Evolutionary conservation across 169 alveolate genomes (phyloP), one percentile per base, ranked within the genome.

Genomic region (Eimeria falciformis): DNA sequence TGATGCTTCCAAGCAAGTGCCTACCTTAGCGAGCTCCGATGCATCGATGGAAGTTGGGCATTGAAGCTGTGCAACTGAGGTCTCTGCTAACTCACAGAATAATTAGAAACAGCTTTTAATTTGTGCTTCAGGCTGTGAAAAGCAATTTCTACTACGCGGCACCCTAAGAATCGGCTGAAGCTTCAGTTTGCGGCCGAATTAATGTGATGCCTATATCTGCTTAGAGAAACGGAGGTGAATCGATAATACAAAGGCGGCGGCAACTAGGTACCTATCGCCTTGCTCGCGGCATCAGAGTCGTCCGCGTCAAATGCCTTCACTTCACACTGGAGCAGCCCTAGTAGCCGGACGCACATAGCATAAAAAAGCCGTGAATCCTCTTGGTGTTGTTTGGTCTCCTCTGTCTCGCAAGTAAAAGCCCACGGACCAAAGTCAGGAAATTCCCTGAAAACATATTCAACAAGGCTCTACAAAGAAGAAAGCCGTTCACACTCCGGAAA

Each of bases 381-480:
- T 3, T 55, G 25, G 23, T 81, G 77, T 56, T 53, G 89, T 40
- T 18, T 81, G n/a, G 17, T 25, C 7, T 81, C 89, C 18, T 81
- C 89, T 17, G 89, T 2, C 6, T 37, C 21, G 23, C 58, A 7
- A 29, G 75, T 29, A 46, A 81, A 81, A 18, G 77, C 89, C 89
- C 89, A 81, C 9, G 89, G 89, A 56, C 89, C 77, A 73, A 81
- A 81, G 17, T 81, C 89, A 40, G 89, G 89, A 40, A 81, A 81
- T 6, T 81, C 89, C 75, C 89, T 81, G 55, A n/a, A 43, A 2
- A 23, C 65, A 79, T 23, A 0, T 27, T n/a, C 40, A 33, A 33
- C 40, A 33, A 33, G 40, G 2, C 0, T 33, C 40, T 33, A 33
- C 4, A 33, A 33, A 33, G 4, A 33, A 33, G 40, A 33, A 33